These are phyloP conservation scores for Aspergillus jensenii DNA, from an alignment of 2,329 filamentous ascomycete genomes.

Conservation along the genomic window DNA sequence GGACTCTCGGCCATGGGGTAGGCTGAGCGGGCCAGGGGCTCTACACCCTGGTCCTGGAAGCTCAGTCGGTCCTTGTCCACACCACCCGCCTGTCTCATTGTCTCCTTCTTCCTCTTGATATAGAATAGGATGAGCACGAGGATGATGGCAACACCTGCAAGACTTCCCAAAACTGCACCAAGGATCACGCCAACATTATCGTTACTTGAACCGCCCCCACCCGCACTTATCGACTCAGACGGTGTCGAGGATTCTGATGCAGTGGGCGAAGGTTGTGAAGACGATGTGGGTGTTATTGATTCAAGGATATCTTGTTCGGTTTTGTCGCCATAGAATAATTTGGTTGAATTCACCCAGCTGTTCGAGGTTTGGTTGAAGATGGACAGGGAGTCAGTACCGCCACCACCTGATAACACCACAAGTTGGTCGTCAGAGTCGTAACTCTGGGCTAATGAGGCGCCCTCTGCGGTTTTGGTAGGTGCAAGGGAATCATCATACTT, in stretches of 20 bases:
- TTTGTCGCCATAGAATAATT: slow-evolving; percentile 56
- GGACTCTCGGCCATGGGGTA: slow-evolving; percentile 48
- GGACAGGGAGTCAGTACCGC: slow-evolving; percentile 63
- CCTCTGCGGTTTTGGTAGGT: slow-evolving; percentile 62
- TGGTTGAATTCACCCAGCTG: slow-evolving; percentile 71
- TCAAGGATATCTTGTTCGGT: slow-evolving; percentile 38
- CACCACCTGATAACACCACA: slow-evolving; percentile 78
- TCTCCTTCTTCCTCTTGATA: slow-evolving; percentile 61
- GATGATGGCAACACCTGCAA: slow-evolving; percentile 70
- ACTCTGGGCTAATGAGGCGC: slow-evolving; percentile 71
- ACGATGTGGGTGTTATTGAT: slow-evolving; percentile 22
- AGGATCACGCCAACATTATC: slow-evolving; percentile 60
- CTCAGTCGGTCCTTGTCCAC: slow-evolving; percentile 57
- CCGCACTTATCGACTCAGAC: slow-evolving; percentile 31
- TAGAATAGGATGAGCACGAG: slow-evolving; percentile 72
- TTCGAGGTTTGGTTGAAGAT: slow-evolving; percentile 78
- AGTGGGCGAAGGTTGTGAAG: slow-evolving; percentile 31
- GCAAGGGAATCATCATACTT: slow-evolving; percentile 74
- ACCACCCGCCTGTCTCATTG: slow-evolving; percentile 47
- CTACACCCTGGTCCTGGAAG: slow-evolving; percentile 46
- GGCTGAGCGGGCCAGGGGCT: slow-evolving; percentile 42
- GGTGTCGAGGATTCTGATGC: slow-evolving; percentile 28
- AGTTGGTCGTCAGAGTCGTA: slow-evolving; percentile 39
- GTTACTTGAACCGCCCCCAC: slow-evolving; percentile 26
- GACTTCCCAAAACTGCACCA: slow-evolving; percentile 78